Conservation (phyloP, 768 basidiomycete genomes). For the Boletellus ananas region DNA sequence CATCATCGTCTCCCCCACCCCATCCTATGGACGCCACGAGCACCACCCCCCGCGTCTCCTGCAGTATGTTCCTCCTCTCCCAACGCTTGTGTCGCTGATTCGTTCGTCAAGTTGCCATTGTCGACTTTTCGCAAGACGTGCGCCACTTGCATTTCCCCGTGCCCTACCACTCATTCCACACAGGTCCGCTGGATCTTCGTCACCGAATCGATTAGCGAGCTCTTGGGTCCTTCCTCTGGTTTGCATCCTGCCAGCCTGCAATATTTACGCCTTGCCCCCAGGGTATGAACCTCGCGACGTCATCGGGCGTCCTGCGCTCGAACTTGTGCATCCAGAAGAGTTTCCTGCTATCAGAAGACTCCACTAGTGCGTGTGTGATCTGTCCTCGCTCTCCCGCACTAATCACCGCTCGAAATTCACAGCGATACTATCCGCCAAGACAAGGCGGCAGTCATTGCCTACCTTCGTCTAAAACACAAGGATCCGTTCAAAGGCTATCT, state of each 20-base stretch:
- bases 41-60: conserved; percentile 63
- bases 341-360: conserved; percentile 59
- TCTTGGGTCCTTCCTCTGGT: conserved; percentile 45
- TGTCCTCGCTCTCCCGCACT: not conserved
- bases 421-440: conserved; percentile 76
- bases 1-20: too few species aligned
- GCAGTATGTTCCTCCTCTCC: conserved; percentile 51
- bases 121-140: conserved; percentile 77
- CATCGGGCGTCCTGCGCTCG: conserved; percentile 62
- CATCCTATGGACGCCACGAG: conserved; percentile 34
- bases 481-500: conserved; percentile 74
- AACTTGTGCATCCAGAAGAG: conserved; percentile 81
- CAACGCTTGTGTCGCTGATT: conserved; percentile 7
- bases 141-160: conserved; percentile 7
- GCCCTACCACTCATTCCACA: conserved; percentile 1
- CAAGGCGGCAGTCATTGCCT: conserved; percentile 75
- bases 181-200: conserved; percentile 67
- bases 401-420: conserved; percentile 1
- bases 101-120: conserved; percentile 58
- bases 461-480: conserved; percentile 77
- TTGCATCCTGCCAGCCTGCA: not conserved
- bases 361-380: conserved; percentile 52
- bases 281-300: conserved; percentile 75
- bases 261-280: conserved; percentile 24
- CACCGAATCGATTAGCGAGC: conserved; percentile 61